Conservation (phyloP, 176 grass and related monocot species). For the Puya raimondii region DNA sequence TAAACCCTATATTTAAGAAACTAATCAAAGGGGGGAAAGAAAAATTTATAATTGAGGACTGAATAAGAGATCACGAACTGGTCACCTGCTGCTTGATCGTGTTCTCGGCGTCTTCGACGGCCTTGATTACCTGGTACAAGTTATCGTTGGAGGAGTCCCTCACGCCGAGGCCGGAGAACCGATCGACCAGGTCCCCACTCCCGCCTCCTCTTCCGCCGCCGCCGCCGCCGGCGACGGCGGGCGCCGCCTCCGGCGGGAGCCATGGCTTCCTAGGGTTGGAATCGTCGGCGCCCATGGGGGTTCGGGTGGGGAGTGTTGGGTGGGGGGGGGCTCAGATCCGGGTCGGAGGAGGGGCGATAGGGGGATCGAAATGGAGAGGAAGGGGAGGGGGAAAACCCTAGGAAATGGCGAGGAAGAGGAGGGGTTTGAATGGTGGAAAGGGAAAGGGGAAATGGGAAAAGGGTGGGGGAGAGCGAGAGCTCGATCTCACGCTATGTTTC, state of each 20-base stretch:
- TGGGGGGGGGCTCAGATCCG: neutral
- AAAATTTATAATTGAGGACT: neutral
- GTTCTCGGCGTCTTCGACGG: constrained; percentile 68
- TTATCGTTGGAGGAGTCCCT: constrained; percentile 16
- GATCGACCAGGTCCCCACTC: constrained; percentile 14
- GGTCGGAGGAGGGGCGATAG: neutral
- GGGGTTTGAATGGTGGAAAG: neutral
- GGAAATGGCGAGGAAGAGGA: neutral
- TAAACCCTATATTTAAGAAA: neutral
- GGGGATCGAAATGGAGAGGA: neutral
- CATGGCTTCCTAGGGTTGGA: constrained; percentile 22
- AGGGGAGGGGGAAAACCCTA: neutral
- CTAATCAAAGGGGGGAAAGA: neutral
- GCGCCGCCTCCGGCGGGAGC: neutral
- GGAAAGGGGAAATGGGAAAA: neutral
- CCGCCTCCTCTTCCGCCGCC: constrained; percentile 19
- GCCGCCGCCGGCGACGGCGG: constrained; percentile 14
- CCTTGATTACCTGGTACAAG: constrained; percentile 51
- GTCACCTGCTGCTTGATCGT: constrained; percentile 73
- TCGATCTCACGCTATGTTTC: neutral
- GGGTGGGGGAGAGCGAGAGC: neutral
- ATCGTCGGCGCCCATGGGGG: constrained; percentile 27
- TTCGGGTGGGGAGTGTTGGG: neutral
- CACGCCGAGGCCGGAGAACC: constrained; percentile 20
- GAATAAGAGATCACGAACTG: constrained; percentile 8